phyloP scores from a whole-genome alignment of 768 basidiomycete genomes.

The Russula compacta region DNA sequence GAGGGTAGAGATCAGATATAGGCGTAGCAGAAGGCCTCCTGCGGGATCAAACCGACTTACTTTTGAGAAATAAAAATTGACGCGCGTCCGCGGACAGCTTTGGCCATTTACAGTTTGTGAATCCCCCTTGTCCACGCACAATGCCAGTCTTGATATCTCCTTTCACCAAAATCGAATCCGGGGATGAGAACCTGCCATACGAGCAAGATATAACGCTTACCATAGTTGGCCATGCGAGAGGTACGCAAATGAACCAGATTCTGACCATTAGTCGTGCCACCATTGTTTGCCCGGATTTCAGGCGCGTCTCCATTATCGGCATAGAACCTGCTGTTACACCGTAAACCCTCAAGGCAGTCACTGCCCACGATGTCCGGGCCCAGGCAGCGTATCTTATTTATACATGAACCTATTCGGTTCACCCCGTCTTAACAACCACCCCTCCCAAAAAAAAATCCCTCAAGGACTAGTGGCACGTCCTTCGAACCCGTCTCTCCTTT shows the following conservation, averaged over 20 bases:
- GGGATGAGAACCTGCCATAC: too few species aligned
- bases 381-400: not conserved
- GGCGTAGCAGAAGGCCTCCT: too few species aligned
- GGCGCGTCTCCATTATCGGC: not conserved
- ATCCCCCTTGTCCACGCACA: too few species aligned
- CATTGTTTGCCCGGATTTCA: not conserved
- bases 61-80: not conserved
- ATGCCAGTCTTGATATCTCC: too few species aligned
- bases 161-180: too few species aligned
- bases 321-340: not conserved
- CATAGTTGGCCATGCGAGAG: too few species aligned
- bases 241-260: too few species aligned
- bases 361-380: slow-evolving; percentile 1
- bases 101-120: not conserved
- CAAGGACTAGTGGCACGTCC: too few species aligned
- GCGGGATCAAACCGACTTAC: too few species aligned
- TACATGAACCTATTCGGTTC: not conserved
- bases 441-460: not conserved
- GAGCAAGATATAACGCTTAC: too few species aligned
- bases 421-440: not conserved
- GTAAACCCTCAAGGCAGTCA: not conserved
- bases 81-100: not conserved
- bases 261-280: not conserved
- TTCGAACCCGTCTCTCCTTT: too few species aligned
- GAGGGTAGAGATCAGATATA: too few species aligned